Percentiles rank a stretch among this genome's conserved stretches.
Conservation (phyloP, 2,329 filamentous ascomycete genomes). For the Botrytis byssoidea region DNA sequence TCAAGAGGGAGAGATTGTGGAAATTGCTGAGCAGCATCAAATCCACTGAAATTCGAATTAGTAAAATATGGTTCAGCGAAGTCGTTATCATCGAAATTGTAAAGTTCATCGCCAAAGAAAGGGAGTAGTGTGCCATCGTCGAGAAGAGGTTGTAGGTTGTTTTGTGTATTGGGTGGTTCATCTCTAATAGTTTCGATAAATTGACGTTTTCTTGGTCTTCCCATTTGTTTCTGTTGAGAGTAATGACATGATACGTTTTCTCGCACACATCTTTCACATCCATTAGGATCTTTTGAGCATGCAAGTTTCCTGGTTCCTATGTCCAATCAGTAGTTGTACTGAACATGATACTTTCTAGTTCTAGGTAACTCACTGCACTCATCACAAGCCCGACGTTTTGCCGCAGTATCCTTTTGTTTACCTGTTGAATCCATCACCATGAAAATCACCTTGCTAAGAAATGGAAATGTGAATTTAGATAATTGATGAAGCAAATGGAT, state of each 20-base stretch:
- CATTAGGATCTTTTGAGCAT: slow-evolving; percentile 60
- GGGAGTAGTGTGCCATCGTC: slow-evolving; percentile 26
- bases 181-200: slow-evolving; percentile 34
- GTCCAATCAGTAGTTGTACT: slow-evolving; percentile 28
- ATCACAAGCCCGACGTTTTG: slow-evolving; percentile 63
- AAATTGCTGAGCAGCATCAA: neutral
- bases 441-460: neutral
- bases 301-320: slow-evolving; percentile 63
- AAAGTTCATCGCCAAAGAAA: slow-evolving; percentile 20
- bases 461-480: neutral
- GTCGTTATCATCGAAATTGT: slow-evolving; percentile 20
- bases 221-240: slow-evolving; percentile 65
- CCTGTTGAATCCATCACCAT: slow-evolving; percentile 24
- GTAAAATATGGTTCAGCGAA: slow-evolving; percentile 27
- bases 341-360: neutral
- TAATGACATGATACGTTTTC: slow-evolving; percentile 60
- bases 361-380: slow-evolving; percentile 58
- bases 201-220: slow-evolving; percentile 59
- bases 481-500: neutral
- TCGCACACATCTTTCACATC: slow-evolving; percentile 57
- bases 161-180: slow-evolving; percentile 18
- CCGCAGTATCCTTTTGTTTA: slow-evolving; percentile 25
- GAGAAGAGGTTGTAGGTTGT: slow-evolving; percentile 11
- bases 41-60: slow-evolving; percentile 3
- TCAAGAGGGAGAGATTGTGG: slow-evolving; percentile 4